phyloP scores from a whole-genome alignment of 2,329 filamentous ascomycete genomes.

The Aspergillus sclerotialis region DNA sequence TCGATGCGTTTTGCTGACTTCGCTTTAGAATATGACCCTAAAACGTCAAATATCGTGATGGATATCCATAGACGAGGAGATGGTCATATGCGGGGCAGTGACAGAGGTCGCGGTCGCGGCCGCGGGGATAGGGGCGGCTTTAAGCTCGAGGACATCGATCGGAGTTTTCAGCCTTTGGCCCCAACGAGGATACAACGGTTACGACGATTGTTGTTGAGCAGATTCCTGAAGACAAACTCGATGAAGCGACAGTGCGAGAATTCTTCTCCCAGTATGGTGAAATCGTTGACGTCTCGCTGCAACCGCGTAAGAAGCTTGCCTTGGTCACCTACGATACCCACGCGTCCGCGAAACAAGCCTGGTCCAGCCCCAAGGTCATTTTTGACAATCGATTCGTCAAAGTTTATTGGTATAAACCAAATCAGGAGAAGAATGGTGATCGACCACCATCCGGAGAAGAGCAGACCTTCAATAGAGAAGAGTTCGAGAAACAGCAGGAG shows the following conservation, averaged over 20 bases:
- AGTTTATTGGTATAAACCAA: constrained; percentile 54
- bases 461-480: constrained; percentile 46
- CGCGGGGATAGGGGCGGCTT: constrained; percentile 38
- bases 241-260: constrained; percentile 45
- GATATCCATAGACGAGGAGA: constrained; percentile 21
- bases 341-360: constrained; percentile 47
- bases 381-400: constrained; percentile 61
- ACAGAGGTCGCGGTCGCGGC: constrained; percentile 30
- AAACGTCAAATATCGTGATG: constrained; percentile 38
- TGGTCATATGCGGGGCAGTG: constrained; percentile 19
- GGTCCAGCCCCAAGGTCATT: constrained; percentile 54
- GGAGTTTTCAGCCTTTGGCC: constrained; percentile 47
- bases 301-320: constrained; percentile 47
- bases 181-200: constrained; percentile 45
- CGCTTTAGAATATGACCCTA: constrained; percentile 49
- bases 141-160: constrained; percentile 38
- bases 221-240: constrained; percentile 53
- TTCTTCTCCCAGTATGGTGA: constrained; percentile 55
- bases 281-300: constrained; percentile 49
- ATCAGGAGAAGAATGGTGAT: constrained; percentile 23
- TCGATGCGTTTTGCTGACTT: neutral
- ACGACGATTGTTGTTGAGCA: constrained; percentile 55
- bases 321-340: constrained; percentile 49
- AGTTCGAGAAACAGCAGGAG: constrained; percentile 48
- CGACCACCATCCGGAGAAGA: constrained; percentile 24